Evolutionary conservation across 148 eudicot genomes (phyloP).

Genomic region (Silene latifolia): DNA sequence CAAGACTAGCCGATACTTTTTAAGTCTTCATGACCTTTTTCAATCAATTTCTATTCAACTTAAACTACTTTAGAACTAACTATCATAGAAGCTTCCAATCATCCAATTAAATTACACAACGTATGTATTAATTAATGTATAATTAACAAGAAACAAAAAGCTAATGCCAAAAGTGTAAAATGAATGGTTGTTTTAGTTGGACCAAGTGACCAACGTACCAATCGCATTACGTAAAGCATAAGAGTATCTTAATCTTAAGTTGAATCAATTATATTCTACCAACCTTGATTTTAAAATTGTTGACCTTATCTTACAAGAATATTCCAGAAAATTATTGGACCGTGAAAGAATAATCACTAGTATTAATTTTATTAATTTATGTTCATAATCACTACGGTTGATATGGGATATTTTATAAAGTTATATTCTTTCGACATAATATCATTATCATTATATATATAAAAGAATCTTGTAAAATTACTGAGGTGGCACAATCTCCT

Average conservation of each 20-base stretch:
- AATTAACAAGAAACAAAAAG: neutral
- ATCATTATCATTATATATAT: too few relatives aligned
- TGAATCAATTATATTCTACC: slow-evolving; percentile 24
- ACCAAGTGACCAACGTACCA: slow-evolving; percentile 10
- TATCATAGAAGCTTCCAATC: slow-evolving; percentile 14
- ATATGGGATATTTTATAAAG: too few relatives aligned
- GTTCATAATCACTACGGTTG: too few relatives aligned
- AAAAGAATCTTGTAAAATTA: too few relatives aligned
- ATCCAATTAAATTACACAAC: neutral
- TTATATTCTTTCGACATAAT: too few relatives aligned
- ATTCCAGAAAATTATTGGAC: slow-evolving; percentile 12
- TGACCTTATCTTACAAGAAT: slow-evolving; percentile 25
- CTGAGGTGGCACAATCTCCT: too few relatives aligned
- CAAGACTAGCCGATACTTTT: too few relatives aligned
- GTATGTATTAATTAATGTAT: neutral
- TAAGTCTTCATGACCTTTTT: neutral
- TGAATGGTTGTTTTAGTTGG: neutral
- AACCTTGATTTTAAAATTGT: slow-evolving; percentile 18
- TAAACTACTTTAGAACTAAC: neutral
- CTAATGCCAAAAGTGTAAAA: too few relatives aligned
- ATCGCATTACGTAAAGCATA: slow-evolving; percentile 14
- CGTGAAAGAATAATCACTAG: neutral
- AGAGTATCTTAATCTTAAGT: slow-evolving; percentile 16
- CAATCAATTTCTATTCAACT: slow-evolving; percentile 2
- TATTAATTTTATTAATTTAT: too few relatives aligned